Evolutionary conservation across 192 early-diverging fungal genomes (phyloP).

Genomic region (Spinellus fusiger): DNA sequence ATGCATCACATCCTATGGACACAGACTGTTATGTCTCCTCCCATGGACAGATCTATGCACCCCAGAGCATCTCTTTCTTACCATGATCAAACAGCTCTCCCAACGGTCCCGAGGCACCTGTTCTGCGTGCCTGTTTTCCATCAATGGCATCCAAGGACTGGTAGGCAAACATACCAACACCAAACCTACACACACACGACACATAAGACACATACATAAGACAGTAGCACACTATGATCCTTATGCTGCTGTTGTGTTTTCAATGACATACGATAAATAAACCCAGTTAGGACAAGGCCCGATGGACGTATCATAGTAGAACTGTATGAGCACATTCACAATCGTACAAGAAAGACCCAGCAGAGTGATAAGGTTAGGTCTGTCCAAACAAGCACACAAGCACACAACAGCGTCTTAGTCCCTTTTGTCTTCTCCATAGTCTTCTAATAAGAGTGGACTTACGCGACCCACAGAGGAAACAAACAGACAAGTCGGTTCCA

Average conservation of each 20-base stretch:
- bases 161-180: conserved; percentile 79
- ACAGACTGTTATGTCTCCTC: neutral
- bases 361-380: conserved; percentile 88
- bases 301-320: conserved; percentile 71
- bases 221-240: neutral
- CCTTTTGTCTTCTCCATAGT: no score
- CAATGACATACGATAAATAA: conserved; percentile 58
- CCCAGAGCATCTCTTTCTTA: no score
- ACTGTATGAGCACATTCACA: conserved; percentile 62
- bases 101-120: conserved; percentile 78
- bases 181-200: conserved; percentile 40
- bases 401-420: no score
- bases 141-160: conserved; percentile 91
- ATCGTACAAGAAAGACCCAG: conserved; percentile 76
- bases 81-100: conserved; percentile 97
- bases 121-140: conserved; percentile 91
- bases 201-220: neutral
- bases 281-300: conserved; percentile 76
- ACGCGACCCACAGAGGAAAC: conserved; percentile 93
- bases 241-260: conserved; percentile 6
- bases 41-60: no score
- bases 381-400: conserved; percentile 11
- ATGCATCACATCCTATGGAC: conserved; percentile 49
- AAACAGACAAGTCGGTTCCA: conserved; percentile 86
- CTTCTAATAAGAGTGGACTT: conserved; percentile 37